These are phyloP conservation scores for Aspergillus sp. DNA, from an alignment of 2,329 filamentous ascomycete genomes.

Conservation along the genomic window DNA sequence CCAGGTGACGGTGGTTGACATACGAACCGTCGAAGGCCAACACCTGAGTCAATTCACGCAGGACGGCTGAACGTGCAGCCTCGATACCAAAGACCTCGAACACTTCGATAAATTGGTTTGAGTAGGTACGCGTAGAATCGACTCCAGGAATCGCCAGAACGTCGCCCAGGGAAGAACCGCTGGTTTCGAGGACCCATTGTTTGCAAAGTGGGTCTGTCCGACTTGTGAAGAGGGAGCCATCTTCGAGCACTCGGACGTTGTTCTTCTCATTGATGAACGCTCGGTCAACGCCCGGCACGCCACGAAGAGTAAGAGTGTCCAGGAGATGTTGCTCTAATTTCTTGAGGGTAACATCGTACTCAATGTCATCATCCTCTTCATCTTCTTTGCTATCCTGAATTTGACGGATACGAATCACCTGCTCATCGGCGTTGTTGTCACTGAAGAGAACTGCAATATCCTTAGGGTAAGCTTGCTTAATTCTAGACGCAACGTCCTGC, in stretches of 20 bases:
- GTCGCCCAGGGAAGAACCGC: constrained; percentile 75
- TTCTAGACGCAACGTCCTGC: constrained; percentile 79
- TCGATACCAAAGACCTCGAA: constrained; percentile 95
- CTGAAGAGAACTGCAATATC: constrained; percentile 93
- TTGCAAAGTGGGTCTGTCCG: constrained; percentile 70
- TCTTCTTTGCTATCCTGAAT: constrained; percentile 64
- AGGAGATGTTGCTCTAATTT: constrained; percentile 85
- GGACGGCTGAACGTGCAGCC: constrained; percentile 76
- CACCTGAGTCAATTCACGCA: constrained; percentile 84
- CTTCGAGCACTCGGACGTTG: constrained; percentile 57
- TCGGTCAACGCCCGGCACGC: constrained; percentile 79
- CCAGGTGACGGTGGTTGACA: constrained; percentile 96
- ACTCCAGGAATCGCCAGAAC: constrained; percentile 85
- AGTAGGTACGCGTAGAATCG: constrained; percentile 76
- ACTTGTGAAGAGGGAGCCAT: constrained; percentile 67
- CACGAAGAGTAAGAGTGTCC: constrained; percentile 83
- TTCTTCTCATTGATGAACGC: constrained; percentile 86
- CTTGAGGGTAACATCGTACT: constrained; percentile 90
- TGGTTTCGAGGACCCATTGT: constrained; percentile 95
- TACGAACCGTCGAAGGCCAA: constrained; percentile 98
- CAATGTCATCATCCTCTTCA: constrained; percentile 65
- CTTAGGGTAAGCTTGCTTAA: constrained; percentile 79
- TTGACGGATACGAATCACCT: constrained; percentile 86
- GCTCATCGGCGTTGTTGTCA: constrained; percentile 94
- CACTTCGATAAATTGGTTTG: constrained; percentile 92